Base-by-base conservation (phyloP, 768 basidiomycete species). In the Leccinellum luteum region DNA sequence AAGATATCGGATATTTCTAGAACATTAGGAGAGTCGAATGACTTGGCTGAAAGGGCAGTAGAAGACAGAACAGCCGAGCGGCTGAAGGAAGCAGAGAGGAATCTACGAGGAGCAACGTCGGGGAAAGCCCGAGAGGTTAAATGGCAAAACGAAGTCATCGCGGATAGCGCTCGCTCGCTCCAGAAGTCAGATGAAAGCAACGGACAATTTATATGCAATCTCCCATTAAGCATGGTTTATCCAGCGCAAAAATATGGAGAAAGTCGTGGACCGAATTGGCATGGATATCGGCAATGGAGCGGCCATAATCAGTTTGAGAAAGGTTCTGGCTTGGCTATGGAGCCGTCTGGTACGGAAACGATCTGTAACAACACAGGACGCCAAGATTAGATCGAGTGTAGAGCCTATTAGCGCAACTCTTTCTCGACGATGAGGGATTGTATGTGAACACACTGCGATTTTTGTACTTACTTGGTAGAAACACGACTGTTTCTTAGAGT, bases 1-100 rank as follows among this genome's bases (percentile, higher is more conserved):
- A 81, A 81, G 57, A 84, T 81, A 64, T 83, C 81, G 59, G 79
- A 76, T 49, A 80, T 79, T 44, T 70, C 72, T 12, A 69, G 68
- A 19, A 69, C 55, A 15, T 61, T 64, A 23, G 69, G 53, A 41
- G 35, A 38, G 15, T 43, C 57, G 12, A 50, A 51, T 14, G 48
- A 30, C 27, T 48, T 48, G 6, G 48, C 21, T 3, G 61, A 44
- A 34, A 64, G 55, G 34, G 41, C 23, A 4, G 56, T 15, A 27
- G 55, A 55, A 28, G 66, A 54, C 23, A 51, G 43, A 23, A 49
- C 57, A 21, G 63, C 60, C 10, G 64, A 67, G 49, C 49, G 60
- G 43, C 38, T 58, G 51, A 57, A 63, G 31, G 58, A 61, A 52
- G 55, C 17, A 53, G 58, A 61, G 21, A 28, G 15, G n/a, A 57